These are phyloP conservation scores for Diaporthe ampelina DNA, from an alignment of 2,329 filamentous ascomycete genomes.

Conservation along the genomic window DNA sequence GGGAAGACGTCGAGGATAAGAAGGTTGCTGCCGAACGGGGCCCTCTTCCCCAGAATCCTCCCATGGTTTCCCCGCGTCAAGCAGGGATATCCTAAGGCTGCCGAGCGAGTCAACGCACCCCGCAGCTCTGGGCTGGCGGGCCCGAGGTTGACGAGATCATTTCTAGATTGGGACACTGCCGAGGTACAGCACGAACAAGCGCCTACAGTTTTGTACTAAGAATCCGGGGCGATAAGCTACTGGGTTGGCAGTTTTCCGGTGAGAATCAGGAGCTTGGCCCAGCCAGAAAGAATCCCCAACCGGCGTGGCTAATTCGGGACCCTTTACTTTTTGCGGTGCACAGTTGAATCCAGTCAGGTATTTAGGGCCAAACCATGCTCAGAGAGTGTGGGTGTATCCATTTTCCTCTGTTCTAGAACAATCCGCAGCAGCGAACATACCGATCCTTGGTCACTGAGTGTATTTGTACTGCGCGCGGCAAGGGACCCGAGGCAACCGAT, in stretches of 20 bases:
- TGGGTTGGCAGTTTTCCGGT: not conserved
- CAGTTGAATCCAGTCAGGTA: too few species aligned
- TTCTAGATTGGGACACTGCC: conserved; percentile 19
- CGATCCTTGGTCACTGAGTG: not conserved
- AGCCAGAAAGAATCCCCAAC: not conserved
- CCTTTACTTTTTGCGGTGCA: not conserved
- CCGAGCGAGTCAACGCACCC: conserved; percentile 14
- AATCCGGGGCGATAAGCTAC: not conserved
- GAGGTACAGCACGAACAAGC: conserved; percentile 2
- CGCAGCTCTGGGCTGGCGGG: not conserved
- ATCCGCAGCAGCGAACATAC: not conserved
- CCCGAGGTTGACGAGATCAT: conserved; percentile 26
- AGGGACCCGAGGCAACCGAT: not conserved
- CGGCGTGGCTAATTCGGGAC: not conserved
- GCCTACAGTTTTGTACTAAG: not conserved
- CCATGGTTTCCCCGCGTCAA: conserved; percentile 24
- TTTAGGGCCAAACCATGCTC: too few species aligned
- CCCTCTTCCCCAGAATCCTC: conserved; percentile 19
- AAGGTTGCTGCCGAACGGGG: conserved; percentile 26
- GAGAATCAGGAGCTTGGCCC: not conserved
- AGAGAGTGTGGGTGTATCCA: too few species aligned
- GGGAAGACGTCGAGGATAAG: not conserved
- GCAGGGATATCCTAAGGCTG: conserved; percentile 20
- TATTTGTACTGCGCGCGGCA: not conserved
- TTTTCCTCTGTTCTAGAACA: not conserved